These are phyloP conservation scores for Penicillium nordicum DNA, from an alignment of 2,329 filamentous ascomycete genomes.

Conservation along the genomic window DNA sequence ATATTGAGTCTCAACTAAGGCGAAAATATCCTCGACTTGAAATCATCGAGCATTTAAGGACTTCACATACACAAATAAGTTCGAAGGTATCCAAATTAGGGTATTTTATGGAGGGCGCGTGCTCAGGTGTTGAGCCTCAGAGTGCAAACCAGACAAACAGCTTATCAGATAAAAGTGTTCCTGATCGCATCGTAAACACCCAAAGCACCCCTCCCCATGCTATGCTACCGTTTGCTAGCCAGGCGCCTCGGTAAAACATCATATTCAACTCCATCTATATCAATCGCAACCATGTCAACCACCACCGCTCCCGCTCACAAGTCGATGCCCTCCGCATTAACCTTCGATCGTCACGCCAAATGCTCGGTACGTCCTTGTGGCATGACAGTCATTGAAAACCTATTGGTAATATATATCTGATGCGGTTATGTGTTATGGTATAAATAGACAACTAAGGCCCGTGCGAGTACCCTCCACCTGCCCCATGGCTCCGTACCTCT, in stretches of 20 bases:
- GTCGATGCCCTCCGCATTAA: conserved; percentile 60
- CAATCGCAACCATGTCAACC: conserved; percentile 31
- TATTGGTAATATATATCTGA: conserved; percentile 10
- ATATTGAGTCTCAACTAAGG: background rate
- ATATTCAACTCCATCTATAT: background rate
- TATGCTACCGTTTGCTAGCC: conserved; percentile 13
- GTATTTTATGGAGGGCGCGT: background rate
- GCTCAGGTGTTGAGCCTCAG: background rate
- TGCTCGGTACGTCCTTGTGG: conserved; percentile 64
- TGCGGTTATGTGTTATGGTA: background rate
- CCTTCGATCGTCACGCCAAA: conserved; percentile 71
- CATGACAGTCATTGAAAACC: background rate
- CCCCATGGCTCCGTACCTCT: conserved; percentile 89
- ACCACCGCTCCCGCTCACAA: conserved; percentile 22
- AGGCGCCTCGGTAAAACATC: conserved; percentile 6
- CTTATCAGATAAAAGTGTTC: conserved; percentile 21
- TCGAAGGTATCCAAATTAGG: background rate
- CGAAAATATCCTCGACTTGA: background rate
- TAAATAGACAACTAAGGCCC: conserved; percentile 81
- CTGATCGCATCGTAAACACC: conserved; percentile 13
- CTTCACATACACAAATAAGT: background rate
- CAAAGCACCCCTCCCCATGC: conserved; percentile 15
- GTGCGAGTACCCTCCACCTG: conserved; percentile 80
- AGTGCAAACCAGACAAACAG: conserved; percentile 24
- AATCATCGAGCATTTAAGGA: background rate